Percentiles rank a stretch among this genome's conserved stretches.
phyloP scores from a whole-genome alignment of 192 early-diverging fungal genomes.

The Coemansia sp. region DNA sequence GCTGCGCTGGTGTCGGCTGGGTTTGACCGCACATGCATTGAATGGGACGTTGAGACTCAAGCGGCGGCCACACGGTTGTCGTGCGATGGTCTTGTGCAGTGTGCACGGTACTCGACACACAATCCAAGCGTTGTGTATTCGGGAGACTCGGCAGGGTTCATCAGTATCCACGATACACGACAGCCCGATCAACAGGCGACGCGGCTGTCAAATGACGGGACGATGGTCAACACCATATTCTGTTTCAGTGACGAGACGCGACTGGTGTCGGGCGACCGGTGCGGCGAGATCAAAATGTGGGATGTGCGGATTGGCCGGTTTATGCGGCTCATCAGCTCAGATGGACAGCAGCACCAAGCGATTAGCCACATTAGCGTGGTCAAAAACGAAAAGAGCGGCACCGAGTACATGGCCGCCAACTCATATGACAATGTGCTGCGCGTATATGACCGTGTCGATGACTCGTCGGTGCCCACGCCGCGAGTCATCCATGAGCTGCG shows the following conservation, averaged over 20 bases:
- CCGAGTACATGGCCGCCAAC: constrained; percentile 85
- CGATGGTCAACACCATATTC: constrained; percentile 53
- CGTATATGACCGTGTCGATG: constrained; percentile 86
- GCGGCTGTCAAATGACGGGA: constrained; percentile 42
- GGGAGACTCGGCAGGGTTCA: constrained; percentile 79
- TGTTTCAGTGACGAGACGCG: constrained; percentile 55
- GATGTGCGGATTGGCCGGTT: constrained; percentile 73
- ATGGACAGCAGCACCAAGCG: constrained; percentile 28
- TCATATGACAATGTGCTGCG: constrained; percentile 94
- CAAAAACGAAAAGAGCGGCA: constrained; percentile 50
- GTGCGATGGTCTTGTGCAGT: constrained; percentile 51
- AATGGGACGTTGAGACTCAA: constrained; percentile 47
- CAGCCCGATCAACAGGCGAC: constrained; percentile 18
- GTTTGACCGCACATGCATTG: constrained; percentile 49
- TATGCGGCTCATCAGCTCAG: constrained; percentile 44
- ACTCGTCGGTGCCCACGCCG: constrained; percentile 67
- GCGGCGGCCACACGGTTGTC: constrained; percentile 14
- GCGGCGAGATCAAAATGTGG: constrained; percentile 82
- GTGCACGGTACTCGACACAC: constrained; percentile 52
- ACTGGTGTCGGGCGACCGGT: constrained; percentile 50
- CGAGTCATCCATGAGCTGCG: constrained; percentile 80
- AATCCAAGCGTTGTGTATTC: constrained; percentile 62
- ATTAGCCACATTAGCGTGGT: constrained; percentile 54
- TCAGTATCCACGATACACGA: constrained; percentile 44
- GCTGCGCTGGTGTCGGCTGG: constrained; percentile 37